Evolutionary conservation across 2,329 filamentous ascomycete genomes (phyloP).

Genomic region (Sclerotinia trifoliorum): DNA sequence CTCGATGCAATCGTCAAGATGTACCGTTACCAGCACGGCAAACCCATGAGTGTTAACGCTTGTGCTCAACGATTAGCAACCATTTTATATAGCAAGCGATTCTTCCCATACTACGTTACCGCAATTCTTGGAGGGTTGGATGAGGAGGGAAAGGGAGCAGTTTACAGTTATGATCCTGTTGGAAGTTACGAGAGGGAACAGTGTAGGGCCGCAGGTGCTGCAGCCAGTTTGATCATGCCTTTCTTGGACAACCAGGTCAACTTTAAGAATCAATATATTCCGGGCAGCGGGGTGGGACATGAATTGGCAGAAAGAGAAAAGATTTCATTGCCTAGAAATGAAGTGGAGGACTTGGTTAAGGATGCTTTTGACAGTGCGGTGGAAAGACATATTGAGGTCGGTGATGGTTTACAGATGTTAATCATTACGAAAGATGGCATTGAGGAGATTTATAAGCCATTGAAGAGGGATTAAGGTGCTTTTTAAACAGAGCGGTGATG

Average conservation of each 20-base stretch:
- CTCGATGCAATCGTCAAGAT: constrained; percentile 96
- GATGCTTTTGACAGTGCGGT: constrained; percentile 98
- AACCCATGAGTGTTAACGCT: constrained; percentile 90
- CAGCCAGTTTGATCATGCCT: constrained; percentile 94
- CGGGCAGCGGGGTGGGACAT: constrained; percentile 80
- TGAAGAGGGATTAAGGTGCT: constrained; percentile 79
- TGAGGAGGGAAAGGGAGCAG: constrained; percentile 87
- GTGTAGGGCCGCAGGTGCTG: constrained; percentile 89
- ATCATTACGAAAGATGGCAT: constrained; percentile 86
- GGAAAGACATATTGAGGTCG: constrained; percentile 98
- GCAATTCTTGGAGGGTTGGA: constrained; percentile 93
- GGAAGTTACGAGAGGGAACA: constrained; percentile 97
- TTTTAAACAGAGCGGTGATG: constrained; percentile 5
- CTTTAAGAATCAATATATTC: constrained; percentile 97
- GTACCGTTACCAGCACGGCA: constrained; percentile 97
- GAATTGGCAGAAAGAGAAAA: constrained; percentile 70
- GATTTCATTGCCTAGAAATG: constrained; percentile 66
- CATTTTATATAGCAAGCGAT: constrained; percentile 94
- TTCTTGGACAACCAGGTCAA: constrained; percentile 99
- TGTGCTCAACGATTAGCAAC: constrained; percentile 94
- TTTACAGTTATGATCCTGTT: constrained; percentile 97
- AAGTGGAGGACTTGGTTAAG: constrained; percentile 85
- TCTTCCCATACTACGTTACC: constrained; percentile 98
- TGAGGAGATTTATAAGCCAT: constrained; percentile 74
- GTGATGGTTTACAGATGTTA: constrained; percentile 93